Evolutionary conservation across 306 rosid species (phyloP), one percentile per base, ranked within the genome.

Genomic region (Carpinus viminea): DNA sequence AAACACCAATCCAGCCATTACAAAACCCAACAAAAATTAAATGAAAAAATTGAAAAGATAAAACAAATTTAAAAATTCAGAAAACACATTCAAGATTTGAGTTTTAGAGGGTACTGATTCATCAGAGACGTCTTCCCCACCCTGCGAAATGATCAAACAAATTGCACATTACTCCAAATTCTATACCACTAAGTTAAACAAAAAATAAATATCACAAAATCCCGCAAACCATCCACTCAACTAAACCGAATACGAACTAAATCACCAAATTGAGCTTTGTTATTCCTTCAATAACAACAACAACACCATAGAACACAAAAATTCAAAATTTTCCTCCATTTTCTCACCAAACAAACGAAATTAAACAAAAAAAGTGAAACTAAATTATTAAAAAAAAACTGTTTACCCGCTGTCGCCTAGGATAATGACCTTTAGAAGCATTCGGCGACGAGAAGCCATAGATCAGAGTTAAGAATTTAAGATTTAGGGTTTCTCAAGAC

Each of bases 391-490:
- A 72, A n/a, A 21, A 20, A 2, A 73, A 8, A 59, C 26, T 28
- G 54, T 82, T 76, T 87, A 96, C 99, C 99, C 99, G 83, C 99
- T 96, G 72, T 96, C 99, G 41, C 99, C 99, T 75, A 93, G 97
- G 91, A 96, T 96, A 46, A 96, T 93, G 92, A 96, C 98, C 90
- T 96, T 96, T 46, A 96, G 84, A 20, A 96, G 89, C 98, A 96
- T 93, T 85, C 99, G 99, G 73, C 99, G 87, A 47, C 99, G 98
- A 74, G 99, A 91, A 55, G 99, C 96, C 99, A 96, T 96, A 59
- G 92, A 83, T 83, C 73, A 50, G 62, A 79, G 68, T 34, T 34
- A 64, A 5, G 46, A 17, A 51, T 50, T 17, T 15, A 50, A 41
- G 54, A 36, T 15, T n/a, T 18, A 43, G 75, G 70, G 45, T 36